These are phyloP conservation scores for Globisporangium sylvaticum DNA, from an alignment of 352 stramenopile species.

Conservation along the genomic window DNA sequence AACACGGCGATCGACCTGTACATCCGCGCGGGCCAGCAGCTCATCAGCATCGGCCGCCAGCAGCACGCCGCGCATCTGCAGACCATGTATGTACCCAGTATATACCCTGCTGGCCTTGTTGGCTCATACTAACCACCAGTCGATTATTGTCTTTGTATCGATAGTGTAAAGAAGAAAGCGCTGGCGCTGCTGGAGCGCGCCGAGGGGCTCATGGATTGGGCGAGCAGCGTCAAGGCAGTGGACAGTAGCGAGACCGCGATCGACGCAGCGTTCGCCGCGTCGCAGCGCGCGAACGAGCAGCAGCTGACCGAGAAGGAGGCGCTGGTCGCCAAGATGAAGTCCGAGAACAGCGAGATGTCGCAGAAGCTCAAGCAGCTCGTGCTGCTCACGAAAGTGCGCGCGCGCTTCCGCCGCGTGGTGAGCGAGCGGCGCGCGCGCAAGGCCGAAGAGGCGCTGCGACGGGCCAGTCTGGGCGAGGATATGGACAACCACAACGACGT, in stretches of 20 bases:
- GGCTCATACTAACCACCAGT: background rate
- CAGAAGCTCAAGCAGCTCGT: conserved; percentile 61
- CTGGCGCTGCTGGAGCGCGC: conserved; percentile 68
- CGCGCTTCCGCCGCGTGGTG: conserved; percentile 44
- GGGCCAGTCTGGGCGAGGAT: conserved; percentile 12
- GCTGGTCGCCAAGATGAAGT: conserved; percentile 56
- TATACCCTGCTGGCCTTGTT: background rate
- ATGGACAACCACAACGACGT: conserved; percentile 20
- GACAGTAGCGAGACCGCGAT: conserved; percentile 30
- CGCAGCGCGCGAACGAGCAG: conserved; percentile 36
- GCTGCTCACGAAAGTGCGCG: conserved; percentile 49
- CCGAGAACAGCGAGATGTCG: conserved; percentile 57
- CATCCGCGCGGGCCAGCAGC: conserved; percentile 57
- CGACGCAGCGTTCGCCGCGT: conserved; percentile 39
- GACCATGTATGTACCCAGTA: conserved; percentile 39
- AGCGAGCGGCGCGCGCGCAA: conserved; percentile 48
- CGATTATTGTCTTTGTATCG: background rate
- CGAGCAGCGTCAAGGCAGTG: conserved; percentile 31
- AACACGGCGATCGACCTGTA: conserved; percentile 73
- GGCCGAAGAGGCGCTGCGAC: conserved; percentile 21
- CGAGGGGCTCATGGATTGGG: conserved; percentile 67
- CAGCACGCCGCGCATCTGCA: conserved; percentile 62
- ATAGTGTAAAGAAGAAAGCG: conserved; percentile 71
- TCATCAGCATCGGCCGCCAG: conserved; percentile 60
- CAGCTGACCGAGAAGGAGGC: conserved; percentile 53